Evolutionary conservation across 176 grass and related monocot species (phyloP), one percentile per base, ranked within the genome.

Genomic region (Paspalum vaginatum): DNA sequence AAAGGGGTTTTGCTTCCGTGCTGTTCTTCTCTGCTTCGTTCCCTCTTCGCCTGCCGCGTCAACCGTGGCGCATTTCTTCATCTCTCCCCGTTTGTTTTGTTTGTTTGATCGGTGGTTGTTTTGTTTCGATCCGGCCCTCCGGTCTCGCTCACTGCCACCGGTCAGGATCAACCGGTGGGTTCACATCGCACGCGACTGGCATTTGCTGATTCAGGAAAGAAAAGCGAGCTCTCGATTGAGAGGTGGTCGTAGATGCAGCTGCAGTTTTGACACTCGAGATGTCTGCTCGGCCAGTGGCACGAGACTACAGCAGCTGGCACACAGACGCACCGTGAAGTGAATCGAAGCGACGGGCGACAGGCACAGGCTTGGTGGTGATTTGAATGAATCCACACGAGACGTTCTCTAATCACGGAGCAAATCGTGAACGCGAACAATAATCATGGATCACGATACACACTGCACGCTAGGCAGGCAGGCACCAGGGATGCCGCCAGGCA

Each of bases 371-470:
- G 76, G 47, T 4, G 76, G 47, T 64, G 85, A 77, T 76, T 78
- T 88, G 81, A 32, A 32, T 32, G 1, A 1, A 84, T 84, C 26
- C 62, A 41, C 61, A 81, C 50, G 61, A 70, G 76, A 87, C 63
- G 48, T 62, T 63, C 79, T 71, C 65, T 65, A 42, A 79, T 79
- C 57, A 74, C 57, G 0, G 55, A 50, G 18, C 42, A 26, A 68
- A 81, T 87, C 42, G 38, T 46, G 56, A 40, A 54, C 68, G 61
- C 38, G 56, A 20, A 49, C 61, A 59, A 50, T 67, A 57, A 58
- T 42, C 49, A 62, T 5, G 11, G 21, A 70, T 59, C 62, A 60
- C 9, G 9, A 17, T 16, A 38, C 27, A 59, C 25, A 68, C 39
- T 51, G 70, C 38, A 5, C 45, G 52, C 78, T 44, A 20, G 14